Conservation (phyloP, 441 rosid species). For the Adansonia gregorii region DNA sequence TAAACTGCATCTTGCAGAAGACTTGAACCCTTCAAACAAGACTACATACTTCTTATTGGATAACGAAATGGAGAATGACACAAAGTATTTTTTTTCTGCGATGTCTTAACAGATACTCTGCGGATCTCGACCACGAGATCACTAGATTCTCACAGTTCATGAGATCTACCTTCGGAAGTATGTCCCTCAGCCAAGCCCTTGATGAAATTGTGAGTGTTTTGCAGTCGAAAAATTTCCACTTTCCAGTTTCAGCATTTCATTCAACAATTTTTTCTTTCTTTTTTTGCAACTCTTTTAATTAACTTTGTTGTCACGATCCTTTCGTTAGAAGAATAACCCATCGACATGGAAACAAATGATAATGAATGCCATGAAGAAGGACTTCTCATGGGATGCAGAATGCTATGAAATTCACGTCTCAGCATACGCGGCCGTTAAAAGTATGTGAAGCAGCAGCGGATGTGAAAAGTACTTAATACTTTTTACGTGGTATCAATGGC, state of each 20-base stretch:
- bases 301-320: neutral
- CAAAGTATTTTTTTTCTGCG: neutral
- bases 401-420: slow-evolving; percentile 63
- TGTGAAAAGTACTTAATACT: slow-evolving; percentile 12
- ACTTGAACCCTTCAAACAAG: neutral
- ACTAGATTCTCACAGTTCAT: slow-evolving; percentile 45
- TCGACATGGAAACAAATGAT: slow-evolving; percentile 55
- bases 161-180: slow-evolving; percentile 49
- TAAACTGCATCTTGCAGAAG: slow-evolving; percentile 29
- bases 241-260: neutral
- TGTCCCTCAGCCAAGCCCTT: slow-evolving; percentile 56
- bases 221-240: neutral
- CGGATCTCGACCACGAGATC: slow-evolving; percentile 44
- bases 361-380: slow-evolving; percentile 56
- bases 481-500: neutral
- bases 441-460: slow-evolving; percentile 40
- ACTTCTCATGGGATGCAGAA: slow-evolving; percentile 71
- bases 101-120: slow-evolving; percentile 40
- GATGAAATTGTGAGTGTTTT: slow-evolving; percentile 60
- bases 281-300: neutral
- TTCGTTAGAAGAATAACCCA: slow-evolving; percentile 45
- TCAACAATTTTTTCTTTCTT: neutral
- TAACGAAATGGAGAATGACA: neutral
- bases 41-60: neutral
- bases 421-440: slow-evolving; percentile 55